Evolutionary conservation across 164 flowering plant genomes (phyloP), one percentile per base, ranked within the genome.

Genomic region (Aristolochia contorta): DNA sequence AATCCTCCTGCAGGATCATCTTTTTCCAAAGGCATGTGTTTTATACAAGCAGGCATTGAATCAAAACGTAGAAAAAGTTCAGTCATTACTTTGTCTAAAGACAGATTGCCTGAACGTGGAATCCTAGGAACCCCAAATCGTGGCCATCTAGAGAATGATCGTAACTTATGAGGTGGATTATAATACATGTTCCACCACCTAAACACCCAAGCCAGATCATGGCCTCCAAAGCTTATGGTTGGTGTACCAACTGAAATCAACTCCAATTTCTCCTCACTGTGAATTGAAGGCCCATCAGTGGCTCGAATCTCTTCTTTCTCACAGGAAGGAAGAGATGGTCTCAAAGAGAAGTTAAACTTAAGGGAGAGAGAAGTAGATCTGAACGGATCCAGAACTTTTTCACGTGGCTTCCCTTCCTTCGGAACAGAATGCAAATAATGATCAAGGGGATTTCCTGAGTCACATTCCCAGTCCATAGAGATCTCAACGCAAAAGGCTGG

Each of bases 1-100:
- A 94, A 67, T 67, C 99, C 99, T 61, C 79, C 84, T 22, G 99
- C 97, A 33, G 99, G 99, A 77, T 94, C 99, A 74, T 91, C 91
- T 65, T 78, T 83, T 65, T 82, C 89, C 58, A 91, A 73, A 61
- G 93, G 83, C 66, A 81, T 68, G 74, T 94, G 79, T 66, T 80
- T 83, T 37, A 94, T 79, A 57, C 80, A 82, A 65, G 86, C 59
- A 30, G 97, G 97, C 22, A 87, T 78, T 63, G 87, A 69, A 74
- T 91, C 97, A 47, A 91, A 21, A 8, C 99, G 89, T 54, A 94
- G 78, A 88, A 89, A 82, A 65, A 87, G 88, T 67, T 94, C 97
- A 33, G 96, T 94, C 91, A 94, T 89, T 68, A 94, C 99, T 67
- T 71, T 91, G 73, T 94, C 99, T 20, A 94, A 45, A 47, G 99